A percentile compares a stretch with the other conserved stretches of the same genome.
Evolutionary conservation across 2,329 filamentous ascomycete genomes (phyloP).

Genomic region (Polychaeton citri): DNA sequence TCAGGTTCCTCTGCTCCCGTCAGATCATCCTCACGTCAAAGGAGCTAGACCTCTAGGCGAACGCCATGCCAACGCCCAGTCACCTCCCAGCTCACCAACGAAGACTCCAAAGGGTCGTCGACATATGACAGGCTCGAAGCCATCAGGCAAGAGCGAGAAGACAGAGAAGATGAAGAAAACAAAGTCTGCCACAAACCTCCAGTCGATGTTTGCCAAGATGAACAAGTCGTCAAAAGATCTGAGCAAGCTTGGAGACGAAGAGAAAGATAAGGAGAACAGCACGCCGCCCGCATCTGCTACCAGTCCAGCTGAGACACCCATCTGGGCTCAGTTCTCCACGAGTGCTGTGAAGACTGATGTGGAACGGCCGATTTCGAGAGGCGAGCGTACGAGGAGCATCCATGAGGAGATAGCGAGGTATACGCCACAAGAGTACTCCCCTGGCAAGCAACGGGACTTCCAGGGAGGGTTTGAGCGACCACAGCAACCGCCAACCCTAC

Average conservation of each 20-base stretch:
- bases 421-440: conserved; percentile 46
- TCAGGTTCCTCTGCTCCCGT: conserved; percentile 31
- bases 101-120: conserved; percentile 15
- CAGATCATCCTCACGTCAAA: conserved; percentile 34
- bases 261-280: conserved; percentile 71
- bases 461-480: conserved; percentile 18
- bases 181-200: conserved; percentile 75
- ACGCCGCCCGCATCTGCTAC: conserved; percentile 43
- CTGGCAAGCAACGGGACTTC: conserved; percentile 50
- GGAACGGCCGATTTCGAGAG: neutral
- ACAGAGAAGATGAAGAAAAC: conserved; percentile 45
- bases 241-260: conserved; percentile 31
- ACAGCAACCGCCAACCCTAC: conserved; percentile 34
- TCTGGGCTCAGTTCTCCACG: conserved; percentile 60
- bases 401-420: conserved; percentile 46
- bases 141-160: conserved; percentile 26
- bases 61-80: conserved; percentile 18
- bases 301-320: conserved; percentile 48
- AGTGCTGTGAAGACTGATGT: conserved; percentile 7
- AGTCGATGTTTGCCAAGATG: conserved; percentile 58
- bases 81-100: conserved; percentile 17
- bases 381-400: conserved; percentile 17
- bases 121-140: conserved; percentile 24
- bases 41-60: conserved; percentile 15
- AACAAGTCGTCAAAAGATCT: conserved; percentile 52